Evolutionary conservation across 2,329 filamentous ascomycete species (phyloP), one percentile per base, ranked within the genome.

Genomic region (Aulographum hederae): DNA sequence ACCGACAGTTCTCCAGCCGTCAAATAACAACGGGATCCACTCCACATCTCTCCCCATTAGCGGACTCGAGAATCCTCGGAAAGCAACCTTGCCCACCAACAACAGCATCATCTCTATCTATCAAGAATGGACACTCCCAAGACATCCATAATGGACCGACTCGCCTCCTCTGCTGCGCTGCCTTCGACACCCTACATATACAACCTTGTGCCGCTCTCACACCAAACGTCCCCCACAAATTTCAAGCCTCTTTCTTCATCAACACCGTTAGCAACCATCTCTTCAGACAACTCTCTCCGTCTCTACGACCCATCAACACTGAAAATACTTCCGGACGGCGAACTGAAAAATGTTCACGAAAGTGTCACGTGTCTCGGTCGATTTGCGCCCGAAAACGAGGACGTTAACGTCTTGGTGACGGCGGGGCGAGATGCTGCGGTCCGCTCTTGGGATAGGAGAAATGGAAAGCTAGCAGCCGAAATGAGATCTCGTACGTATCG

Each of bases 401-500:
- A 50, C 14, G 60, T 60, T 18, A 63, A 61, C 4, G 46, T 73
- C 14, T 58, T 82, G 4, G 69, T 68, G 36, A 84, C 78, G 0
- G 69, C 76, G 1, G 79, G 79, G 29, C 68, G 77, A 47, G 73
- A 84, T 46, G 78, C 79, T 5, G 57, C 61, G 6, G 65, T 82
- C 8, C 65, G 58, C 0, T 53, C 78, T 30, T 77, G 73, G 71
- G 77, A 82, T 53, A 45, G 73, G 39, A 61, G 74, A 37, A 56
- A 50, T 63, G 48, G 50, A 48, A 43, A 61, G 54, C n/a, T n/a
- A n/a, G n/a, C n/a, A 68, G 52, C 41, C 59, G 54, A 28, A 38
- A 41, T 13, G 38, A 46, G 26, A 48, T 54, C 23, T 44, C 44
- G 28, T 55, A 45, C 32, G 50, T n/a, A n/a, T n/a, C n/a, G n/a